Evolutionary conservation across 257 asterid species (phyloP).

Genomic region (Verbascum thapsus): DNA sequence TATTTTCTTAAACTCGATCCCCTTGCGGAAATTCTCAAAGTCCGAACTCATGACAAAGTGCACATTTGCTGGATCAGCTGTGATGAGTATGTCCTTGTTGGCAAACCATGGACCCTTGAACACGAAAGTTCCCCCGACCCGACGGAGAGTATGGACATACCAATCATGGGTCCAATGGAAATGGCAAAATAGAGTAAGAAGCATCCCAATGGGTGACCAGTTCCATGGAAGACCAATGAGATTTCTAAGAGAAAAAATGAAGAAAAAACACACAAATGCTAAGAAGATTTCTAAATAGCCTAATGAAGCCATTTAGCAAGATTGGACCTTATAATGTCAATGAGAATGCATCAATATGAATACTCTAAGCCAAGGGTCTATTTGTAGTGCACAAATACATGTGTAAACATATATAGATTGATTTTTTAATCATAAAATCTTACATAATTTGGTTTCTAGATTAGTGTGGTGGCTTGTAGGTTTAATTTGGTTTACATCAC

Average conservation of each 20-base stretch:
- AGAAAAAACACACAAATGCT: slow-evolving; percentile 34
- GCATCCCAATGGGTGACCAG: slow-evolving; percentile 56
- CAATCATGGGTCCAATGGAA: slow-evolving; percentile 44
- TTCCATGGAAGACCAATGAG: slow-evolving; percentile 41
- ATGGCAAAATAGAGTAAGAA: slow-evolving; percentile 41
- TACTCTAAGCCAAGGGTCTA: background rate
- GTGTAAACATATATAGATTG: slow-evolving; percentile 29
- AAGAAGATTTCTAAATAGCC: slow-evolving; percentile 38
- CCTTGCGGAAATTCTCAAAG: slow-evolving; percentile 54
- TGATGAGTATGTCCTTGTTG: slow-evolving; percentile 47
- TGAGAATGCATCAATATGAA: background rate
- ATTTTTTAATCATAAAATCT: background rate
- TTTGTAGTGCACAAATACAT: slow-evolving; percentile 26
- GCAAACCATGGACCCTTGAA: slow-evolving; percentile 51
- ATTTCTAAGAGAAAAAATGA: slow-evolving; percentile 27
- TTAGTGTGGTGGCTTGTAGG: slow-evolving; percentile 40
- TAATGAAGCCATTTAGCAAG: slow-evolving; percentile 31
- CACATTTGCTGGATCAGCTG: slow-evolving; percentile 53
- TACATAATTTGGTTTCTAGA: slow-evolving; percentile 25
- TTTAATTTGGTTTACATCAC: slow-evolving; percentile 14
- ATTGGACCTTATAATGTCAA: background rate
- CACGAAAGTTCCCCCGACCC: slow-evolving; percentile 39
- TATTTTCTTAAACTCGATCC: slow-evolving; percentile 46
- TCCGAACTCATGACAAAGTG: slow-evolving; percentile 63
- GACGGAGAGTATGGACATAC: slow-evolving; percentile 26